Conservation (phyloP, 2,329 filamentous ascomycete species). For the Curvularia sp. region DNA sequence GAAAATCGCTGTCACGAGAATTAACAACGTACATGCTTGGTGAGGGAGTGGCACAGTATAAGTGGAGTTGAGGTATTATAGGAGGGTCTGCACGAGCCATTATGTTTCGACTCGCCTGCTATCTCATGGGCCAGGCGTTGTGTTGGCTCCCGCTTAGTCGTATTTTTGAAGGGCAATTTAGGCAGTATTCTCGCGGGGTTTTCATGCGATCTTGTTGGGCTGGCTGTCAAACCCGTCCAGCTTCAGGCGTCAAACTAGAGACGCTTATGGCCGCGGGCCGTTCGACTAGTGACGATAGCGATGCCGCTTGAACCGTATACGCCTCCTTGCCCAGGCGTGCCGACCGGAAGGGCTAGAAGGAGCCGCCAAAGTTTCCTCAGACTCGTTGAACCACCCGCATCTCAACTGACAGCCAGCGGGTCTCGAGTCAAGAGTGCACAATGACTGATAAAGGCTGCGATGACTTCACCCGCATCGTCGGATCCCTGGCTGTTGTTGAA, state of each 20-base stretch:
- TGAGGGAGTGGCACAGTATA: background rate
- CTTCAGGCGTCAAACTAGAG: background rate
- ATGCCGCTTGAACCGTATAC: constrained; percentile 9
- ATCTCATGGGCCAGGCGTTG: background rate
- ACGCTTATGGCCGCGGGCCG: constrained; percentile 9
- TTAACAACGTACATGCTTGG: background rate
- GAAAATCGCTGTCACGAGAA: background rate
- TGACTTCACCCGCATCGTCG: background rate
- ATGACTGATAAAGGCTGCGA: background rate
- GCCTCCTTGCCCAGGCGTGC: background rate
- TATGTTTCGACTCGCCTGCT: background rate
- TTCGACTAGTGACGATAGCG: background rate
- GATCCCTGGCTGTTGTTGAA: constrained; percentile 1
- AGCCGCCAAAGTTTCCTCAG: constrained; percentile 6
- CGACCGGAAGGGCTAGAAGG: constrained; percentile 1
- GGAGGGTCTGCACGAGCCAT: background rate
- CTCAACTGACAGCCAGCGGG: background rate
- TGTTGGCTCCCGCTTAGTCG: background rate
- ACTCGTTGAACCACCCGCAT: background rate
- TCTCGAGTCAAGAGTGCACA: constrained; percentile 4
- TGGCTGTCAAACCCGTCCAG: background rate
- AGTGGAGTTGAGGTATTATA: constrained; percentile 1
- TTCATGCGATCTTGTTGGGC: background rate
- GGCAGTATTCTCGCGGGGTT: background rate
- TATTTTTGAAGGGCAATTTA: background rate